Base-by-base conservation (phyloP, 1,284 basidiomycete genomes). In the Cerrena zonata region DNA sequence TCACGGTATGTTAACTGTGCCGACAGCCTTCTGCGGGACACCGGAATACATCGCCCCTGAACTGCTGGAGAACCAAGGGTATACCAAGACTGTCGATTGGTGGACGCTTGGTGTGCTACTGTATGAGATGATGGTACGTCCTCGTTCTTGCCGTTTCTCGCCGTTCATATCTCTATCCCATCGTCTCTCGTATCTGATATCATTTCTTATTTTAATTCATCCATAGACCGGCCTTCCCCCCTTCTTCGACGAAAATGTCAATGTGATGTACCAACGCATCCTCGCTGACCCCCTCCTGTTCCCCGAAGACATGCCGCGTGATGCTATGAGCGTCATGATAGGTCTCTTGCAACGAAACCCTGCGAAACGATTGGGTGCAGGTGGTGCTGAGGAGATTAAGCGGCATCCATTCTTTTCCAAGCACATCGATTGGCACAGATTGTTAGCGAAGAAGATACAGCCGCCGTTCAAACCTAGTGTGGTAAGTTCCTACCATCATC, bases 81-180 rank as follows among this genome's bases (percentile, higher is more conserved):
- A 99, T 71, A 97, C 94, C 26, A 97, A 97, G 73, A 95, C 93
- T 0, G 94, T 99, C 21, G 95, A 99, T 67, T 99, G 95, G 95
- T 99, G 95, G 95, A 99, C 95, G 1, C 79, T 99, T 1, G 96
- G 95, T 52, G 95, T 99, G 2, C 75, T 99, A 27, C 78, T 99
- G 24, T 99, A 96, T 66, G 95, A 99, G 70, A 99, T 99, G 96
- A 91, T 98, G 78, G 90, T 86, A 50, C 27, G 72, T 61, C 18
- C 36, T 15, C 48, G 27, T 24, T 37, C 27, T 38, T 5, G 18
- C n/a, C n/a, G n/a, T n/a, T n/a, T n/a, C n/a, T n/a, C n/a, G n/a
- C n/a, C n/a, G n/a, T n/a, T n/a, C n/a, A n/a, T n/a, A n/a, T n/a
- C n/a, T n/a, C n/a, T n/a, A n/a, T n/a, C n/a, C n/a, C n/a, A n/a